These are phyloP conservation scores for Rosa hybrid DNA, from an alignment of 331 rosid species.

Conservation along the genomic window DNA sequence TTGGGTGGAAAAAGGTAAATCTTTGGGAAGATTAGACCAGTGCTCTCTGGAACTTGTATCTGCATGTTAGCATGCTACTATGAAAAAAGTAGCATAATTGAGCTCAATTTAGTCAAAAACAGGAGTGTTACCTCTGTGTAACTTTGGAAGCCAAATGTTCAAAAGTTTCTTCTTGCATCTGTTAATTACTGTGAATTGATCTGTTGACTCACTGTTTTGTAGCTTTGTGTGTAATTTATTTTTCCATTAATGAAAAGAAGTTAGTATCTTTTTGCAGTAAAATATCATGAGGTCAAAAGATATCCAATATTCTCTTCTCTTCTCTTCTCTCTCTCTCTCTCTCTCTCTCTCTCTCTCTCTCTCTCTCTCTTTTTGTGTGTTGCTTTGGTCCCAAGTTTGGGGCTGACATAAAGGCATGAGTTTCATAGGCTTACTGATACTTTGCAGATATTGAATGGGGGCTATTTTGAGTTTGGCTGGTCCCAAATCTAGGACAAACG, in stretches of 20 bases:
- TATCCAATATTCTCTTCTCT: neutral
- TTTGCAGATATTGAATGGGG: conserved; percentile 57
- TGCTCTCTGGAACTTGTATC: conserved; percentile 3
- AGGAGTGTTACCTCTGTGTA: neutral
- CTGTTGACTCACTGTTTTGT: neutral
- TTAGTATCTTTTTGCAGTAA: neutral
- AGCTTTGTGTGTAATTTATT: neutral
- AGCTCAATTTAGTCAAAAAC: neutral
- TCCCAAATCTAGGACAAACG: conserved; percentile 34
- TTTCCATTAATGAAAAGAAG: conserved; percentile 19
- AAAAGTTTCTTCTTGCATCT: conserved; percentile 10
- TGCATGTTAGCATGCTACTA: neutral
- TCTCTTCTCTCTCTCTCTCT: too few relatives aligned
- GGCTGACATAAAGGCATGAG: neutral
- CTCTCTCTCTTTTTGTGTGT: neutral
- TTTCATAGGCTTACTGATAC: neutral
- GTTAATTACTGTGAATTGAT: neutral
- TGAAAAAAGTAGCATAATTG: neutral
- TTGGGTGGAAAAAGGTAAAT: neutral
- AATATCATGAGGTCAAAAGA: neutral
- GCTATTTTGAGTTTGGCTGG: conserved; percentile 54
- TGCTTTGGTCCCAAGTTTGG: neutral
- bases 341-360: too few relatives aligned
- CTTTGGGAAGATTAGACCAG: neutral
- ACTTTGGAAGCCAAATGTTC: neutral